Evolutionary conservation across 345 rosid genomes (phyloP).

Genomic region (Psidium friedrichsthalianum): DNA sequence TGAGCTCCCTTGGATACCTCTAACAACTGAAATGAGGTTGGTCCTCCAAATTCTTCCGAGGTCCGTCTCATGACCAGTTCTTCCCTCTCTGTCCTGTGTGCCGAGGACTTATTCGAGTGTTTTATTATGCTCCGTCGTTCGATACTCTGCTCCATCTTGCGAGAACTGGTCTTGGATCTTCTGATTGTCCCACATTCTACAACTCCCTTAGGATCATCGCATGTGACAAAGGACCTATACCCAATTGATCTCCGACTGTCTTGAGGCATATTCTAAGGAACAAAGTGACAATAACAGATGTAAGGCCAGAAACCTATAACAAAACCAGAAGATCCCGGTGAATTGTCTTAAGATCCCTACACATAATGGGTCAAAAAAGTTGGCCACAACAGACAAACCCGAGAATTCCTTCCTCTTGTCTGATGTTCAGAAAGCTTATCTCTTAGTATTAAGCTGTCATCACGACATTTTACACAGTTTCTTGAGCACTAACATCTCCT

Average conservation of each 20-base stretch:
- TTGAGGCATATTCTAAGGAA: slow-evolving; percentile 44
- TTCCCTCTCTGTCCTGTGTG: slow-evolving; percentile 12
- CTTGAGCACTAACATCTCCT: not conserved
- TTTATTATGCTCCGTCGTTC: slow-evolving; percentile 9
- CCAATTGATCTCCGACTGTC: slow-evolving; percentile 44
- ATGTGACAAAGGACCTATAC: slow-evolving; percentile 74
- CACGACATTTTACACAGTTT: not conserved
- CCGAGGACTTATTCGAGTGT: slow-evolving; percentile 6
- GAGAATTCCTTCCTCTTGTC: slow-evolving; percentile 5
- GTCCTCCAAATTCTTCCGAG: slow-evolving; percentile 11
- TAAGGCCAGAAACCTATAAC: slow-evolving; percentile 11
- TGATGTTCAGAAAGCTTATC: slow-evolving; percentile 2
- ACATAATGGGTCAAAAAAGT: not conserved
- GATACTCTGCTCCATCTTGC: slow-evolving; percentile 28
- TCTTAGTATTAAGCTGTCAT: not conserved
- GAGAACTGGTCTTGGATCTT: slow-evolving; percentile 34
- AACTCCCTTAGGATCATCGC: slow-evolving; percentile 83
- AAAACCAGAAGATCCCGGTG: not conserved
- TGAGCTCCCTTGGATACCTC: slow-evolving; percentile 78
- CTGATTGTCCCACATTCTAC: slow-evolving; percentile 69
- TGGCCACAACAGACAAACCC: not conserved
- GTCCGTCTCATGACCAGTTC: slow-evolving; percentile 3
- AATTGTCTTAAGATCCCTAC: not conserved
- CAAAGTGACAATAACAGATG: not conserved
- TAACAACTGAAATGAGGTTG: slow-evolving; percentile 53